Evolutionary conservation across 2,329 filamentous ascomycete genomes (phyloP).

Genomic region (Grosmannia penicillata): DNA sequence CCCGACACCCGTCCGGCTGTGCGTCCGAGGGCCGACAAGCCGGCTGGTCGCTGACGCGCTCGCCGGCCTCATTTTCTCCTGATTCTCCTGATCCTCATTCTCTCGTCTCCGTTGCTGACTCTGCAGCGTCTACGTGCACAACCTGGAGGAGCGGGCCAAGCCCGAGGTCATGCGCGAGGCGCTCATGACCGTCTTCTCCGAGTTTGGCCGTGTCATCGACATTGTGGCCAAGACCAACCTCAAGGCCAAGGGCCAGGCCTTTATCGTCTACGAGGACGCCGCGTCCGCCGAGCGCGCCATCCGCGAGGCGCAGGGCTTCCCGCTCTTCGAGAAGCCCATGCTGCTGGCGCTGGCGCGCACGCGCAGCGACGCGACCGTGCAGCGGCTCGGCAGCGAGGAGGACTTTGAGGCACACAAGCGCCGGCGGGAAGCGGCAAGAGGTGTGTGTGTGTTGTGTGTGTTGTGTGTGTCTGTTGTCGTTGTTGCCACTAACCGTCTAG

Average conservation of each 20-base stretch:
- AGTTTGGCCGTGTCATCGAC: constrained; percentile 72
- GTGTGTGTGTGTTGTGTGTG: constrained; percentile 30
- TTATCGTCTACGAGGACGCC: constrained; percentile 76
- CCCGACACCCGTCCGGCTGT: constrained; percentile 23
- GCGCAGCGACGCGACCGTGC: constrained; percentile 75
- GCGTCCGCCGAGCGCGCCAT: constrained; percentile 70
- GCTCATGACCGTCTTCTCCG: constrained; percentile 64
- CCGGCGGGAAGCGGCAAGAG: constrained; percentile 75
- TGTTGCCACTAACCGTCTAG: constrained; percentile 17
- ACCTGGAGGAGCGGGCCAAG: constrained; percentile 87
- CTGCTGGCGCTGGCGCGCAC: constrained; percentile 68
- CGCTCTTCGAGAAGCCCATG: constrained; percentile 86
- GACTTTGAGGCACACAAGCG: constrained; percentile 80
- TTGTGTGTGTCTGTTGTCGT: constrained; percentile 1
- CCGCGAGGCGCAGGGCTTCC: constrained; percentile 82
- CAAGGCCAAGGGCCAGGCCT: constrained; percentile 88
- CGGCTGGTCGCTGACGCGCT: constrained; percentile 4
- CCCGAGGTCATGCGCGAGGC: constrained; percentile 59
- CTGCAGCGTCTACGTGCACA: constrained; percentile 55
- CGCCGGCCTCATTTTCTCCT: no score
- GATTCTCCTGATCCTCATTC: no score
- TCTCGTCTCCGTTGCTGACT: background rate
- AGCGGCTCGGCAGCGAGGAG: constrained; percentile 56
- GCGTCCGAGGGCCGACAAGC: background rate
- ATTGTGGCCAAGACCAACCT: constrained; percentile 64